A percentile compares a stretch with the other conserved stretches of the same genome.
phyloP scores from a whole-genome alignment of 1,284 basidiomycete species.

The Mycena citricolor region DNA sequence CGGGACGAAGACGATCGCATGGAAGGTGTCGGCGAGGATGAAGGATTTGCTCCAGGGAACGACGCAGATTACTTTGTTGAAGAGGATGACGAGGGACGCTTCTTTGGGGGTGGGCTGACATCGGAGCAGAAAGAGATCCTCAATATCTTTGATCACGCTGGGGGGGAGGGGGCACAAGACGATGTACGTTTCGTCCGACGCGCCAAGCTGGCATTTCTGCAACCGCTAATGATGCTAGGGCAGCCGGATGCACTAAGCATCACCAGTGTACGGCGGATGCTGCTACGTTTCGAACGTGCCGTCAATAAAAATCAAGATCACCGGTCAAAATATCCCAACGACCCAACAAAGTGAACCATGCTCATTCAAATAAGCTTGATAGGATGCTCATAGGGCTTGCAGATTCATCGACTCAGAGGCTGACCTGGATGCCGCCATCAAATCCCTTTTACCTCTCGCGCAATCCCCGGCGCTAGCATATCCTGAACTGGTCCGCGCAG shows the following conservation, averaged over 20 bases:
- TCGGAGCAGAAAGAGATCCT: constrained; percentile 87
- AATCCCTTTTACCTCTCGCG: constrained; percentile 85
- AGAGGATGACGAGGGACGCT: constrained; percentile 90
- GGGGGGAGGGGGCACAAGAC: constrained; percentile 59
- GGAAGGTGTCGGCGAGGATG: constrained; percentile 16
- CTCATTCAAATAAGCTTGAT: constrained; percentile 3
- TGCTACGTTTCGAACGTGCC: constrained; percentile 84
- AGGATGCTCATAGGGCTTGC: constrained; percentile 9
- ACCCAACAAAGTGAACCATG: constrained; percentile 89
- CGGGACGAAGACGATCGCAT: constrained; percentile 26
- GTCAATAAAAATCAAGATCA: constrained; percentile 95
- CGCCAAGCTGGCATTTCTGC: constrained; percentile 25
- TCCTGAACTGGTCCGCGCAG: constrained; percentile 83
- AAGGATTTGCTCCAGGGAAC: constrained; percentile 72
- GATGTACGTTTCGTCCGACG: constrained; percentile 51
- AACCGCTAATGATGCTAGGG: constrained; percentile 1
- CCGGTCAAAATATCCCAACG: constrained; percentile 86
- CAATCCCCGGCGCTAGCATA: constrained; percentile 85
- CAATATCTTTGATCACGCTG: constrained; percentile 83
- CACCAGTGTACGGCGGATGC: constrained; percentile 69
- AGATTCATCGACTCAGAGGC: constrained; percentile 99
- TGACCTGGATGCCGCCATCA: constrained; percentile 86
- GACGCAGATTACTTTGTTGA: constrained; percentile 89
- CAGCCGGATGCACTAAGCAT: constrained; percentile 70
- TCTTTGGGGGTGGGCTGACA: constrained; percentile 91